Evolutionary conservation across 257 asterid species (phyloP).

Genomic region (Phtheirospermum japonicum): DNA sequence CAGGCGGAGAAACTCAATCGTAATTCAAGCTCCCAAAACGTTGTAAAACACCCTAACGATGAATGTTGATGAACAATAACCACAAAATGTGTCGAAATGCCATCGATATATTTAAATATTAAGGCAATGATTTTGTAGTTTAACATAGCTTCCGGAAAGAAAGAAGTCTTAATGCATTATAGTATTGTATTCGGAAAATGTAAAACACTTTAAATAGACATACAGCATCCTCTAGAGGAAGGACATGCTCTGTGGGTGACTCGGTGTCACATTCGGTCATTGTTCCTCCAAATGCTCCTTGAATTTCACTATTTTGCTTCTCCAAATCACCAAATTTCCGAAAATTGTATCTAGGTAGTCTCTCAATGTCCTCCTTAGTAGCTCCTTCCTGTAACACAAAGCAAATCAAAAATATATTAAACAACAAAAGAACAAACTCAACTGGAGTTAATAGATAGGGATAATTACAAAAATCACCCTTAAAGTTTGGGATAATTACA

Average conservation of each 20-base stretch:
- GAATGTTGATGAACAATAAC: background rate
- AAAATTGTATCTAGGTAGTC: constrained; percentile 70
- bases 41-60: background rate
- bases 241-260: constrained; percentile 68
- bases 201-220: constrained; percentile 27
- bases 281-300: constrained; percentile 82
- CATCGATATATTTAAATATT: background rate
- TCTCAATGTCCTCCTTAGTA: constrained; percentile 76
- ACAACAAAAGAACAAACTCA: constrained; percentile 1
- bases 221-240: constrained; percentile 85
- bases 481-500: background rate
- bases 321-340: constrained; percentile 65
- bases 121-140: background rate
- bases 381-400: constrained; percentile 82
- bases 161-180: background rate
- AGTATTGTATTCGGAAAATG: background rate
- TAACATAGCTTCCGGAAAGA: constrained; percentile 6
- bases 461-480: background rate
- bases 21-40: background rate
- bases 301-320: constrained; percentile 74
- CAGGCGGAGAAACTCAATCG: background rate
- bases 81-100: background rate
- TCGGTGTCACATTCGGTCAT: constrained; percentile 79
- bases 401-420: constrained; percentile 15
- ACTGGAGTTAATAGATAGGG: constrained; percentile 11